Evolutionary conservation across 345 rosid species (phyloP).

Genomic region (Turritis glabra): DNA sequence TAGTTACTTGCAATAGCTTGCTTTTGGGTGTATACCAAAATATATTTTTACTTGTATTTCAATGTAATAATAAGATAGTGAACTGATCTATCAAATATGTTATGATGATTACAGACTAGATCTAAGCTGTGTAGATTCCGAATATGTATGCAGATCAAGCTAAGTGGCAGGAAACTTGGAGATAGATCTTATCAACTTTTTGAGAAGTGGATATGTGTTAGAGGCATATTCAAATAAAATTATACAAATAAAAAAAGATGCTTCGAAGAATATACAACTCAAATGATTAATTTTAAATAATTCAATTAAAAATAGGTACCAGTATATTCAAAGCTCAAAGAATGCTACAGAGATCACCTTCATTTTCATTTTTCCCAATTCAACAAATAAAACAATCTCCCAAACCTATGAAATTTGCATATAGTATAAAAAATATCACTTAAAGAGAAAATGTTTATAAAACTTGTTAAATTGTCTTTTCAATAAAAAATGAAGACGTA

Average conservation of each 20-base stretch:
- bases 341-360: not conserved
- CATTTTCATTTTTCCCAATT: not conserved
- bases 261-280: not conserved
- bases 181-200: not conserved
- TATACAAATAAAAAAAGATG: not conserved
- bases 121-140: not conserved
- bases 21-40: constrained; percentile 34
- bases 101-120: constrained; percentile 7
- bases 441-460: not conserved
- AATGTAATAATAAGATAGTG: constrained; percentile 29
- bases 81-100: constrained; percentile 16
- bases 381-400: not conserved
- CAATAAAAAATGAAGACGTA: not conserved
- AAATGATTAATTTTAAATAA: not conserved
- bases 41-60: constrained; percentile 24
- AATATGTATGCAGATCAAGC: not conserved
- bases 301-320: not conserved
- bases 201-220: not conserved
- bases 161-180: not conserved
- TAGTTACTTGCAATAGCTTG: constrained; percentile 38
- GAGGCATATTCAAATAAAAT: not conserved
- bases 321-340: not conserved
- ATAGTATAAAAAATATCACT: not conserved
- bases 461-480: not conserved
- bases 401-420: not conserved